Evolutionary conservation across 139 green algal species (phyloP), one percentile per base, ranked within the genome.

Genomic region (Chlorella vulgaris): DNA sequence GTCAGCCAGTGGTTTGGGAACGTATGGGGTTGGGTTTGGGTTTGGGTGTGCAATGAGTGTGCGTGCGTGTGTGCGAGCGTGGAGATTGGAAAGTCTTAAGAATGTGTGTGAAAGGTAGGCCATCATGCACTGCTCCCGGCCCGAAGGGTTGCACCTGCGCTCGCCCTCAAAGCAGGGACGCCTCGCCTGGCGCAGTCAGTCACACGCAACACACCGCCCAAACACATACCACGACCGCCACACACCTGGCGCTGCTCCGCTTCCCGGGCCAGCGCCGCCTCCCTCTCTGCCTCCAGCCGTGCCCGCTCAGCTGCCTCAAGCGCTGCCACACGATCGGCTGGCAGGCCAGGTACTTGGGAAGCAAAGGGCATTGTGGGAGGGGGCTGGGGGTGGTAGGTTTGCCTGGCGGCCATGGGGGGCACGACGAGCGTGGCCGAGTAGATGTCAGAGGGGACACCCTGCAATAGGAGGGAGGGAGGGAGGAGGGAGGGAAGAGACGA

Each of bases 351-450:
- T 69, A 82, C 84, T 82, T 89, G 87, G 26, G 66, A 77, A 1
- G 86, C 86, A 55, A 89, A 76, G 1, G 66, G 51, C 5, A 66
- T 83, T 21, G 91, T 43, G 6, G 50, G 42, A 1, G 60, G 70
- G 29, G 81, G 53, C 60, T 74, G 82, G 67, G 38, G 75, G 63
- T 61, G 73, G 77, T 63, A 91, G 6, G n/a, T 35, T 36, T 61
- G 71, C 39, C 29, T 75, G 36, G 29, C 86, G 68, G 1, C 62
- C 58, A 63, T 82, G 75, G 68, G 69, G 39, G 19, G 84, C 71
- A 82, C 42, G 86, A 89, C 83, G 88, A 88, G 47, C 65, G 83
- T 80, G 85, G 73, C 65, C 81, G 80, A 78, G 78, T 87, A 87
- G 85, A 79, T 74, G 61, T 80, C 71, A 24, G 36, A 53, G 18